These are phyloP conservation scores for Phytopythium sindhum DNA, from an alignment of 352 stramenopile genomes.

Conservation along the genomic window DNA sequence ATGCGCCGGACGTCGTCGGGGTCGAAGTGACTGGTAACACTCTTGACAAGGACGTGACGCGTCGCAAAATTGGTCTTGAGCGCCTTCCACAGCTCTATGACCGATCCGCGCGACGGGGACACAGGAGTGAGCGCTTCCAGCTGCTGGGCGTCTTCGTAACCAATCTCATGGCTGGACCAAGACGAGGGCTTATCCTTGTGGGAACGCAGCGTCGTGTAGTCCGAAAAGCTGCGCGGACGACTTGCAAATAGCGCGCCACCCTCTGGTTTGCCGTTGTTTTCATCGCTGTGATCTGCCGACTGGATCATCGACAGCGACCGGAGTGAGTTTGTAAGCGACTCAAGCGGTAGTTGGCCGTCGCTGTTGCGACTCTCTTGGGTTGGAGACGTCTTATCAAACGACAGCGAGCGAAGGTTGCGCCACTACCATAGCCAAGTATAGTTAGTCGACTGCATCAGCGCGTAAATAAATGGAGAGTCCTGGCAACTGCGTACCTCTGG, in stretches of 20 bases:
- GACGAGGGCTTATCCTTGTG: slow-evolving; percentile 11
- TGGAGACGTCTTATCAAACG: slow-evolving; percentile 27
- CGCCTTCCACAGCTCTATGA: slow-evolving; percentile 44
- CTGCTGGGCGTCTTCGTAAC: neutral
- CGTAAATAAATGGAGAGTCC: neutral
- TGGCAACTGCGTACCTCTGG: neutral
- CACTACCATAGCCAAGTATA: slow-evolving; percentile 12
- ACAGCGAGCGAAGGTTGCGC: slow-evolving; percentile 32
- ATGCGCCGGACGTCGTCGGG: slow-evolving; percentile 36
- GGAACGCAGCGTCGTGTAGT: slow-evolving; percentile 49
- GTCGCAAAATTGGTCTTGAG: slow-evolving; percentile 61
- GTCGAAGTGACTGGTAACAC: slow-evolving; percentile 28
- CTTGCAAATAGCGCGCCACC: neutral
- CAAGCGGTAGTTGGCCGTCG: slow-evolving; percentile 25
- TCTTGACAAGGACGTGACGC: slow-evolving; percentile 65
- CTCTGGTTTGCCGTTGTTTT: neutral
- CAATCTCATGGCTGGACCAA: slow-evolving; percentile 15
- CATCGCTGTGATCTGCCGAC: neutral
- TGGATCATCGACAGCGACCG: slow-evolving; percentile 36
- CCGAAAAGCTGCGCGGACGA: slow-evolving; percentile 60
- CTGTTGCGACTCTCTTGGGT: slow-evolving; percentile 11
- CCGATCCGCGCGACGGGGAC: neutral
- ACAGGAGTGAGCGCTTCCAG: neutral
- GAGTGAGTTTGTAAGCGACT: slow-evolving; percentile 38
- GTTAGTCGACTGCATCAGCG: neutral